phyloP scores from a whole-genome alignment of 2,329 filamentous ascomycete species.

The Diaporthe citrichinensis region DNA sequence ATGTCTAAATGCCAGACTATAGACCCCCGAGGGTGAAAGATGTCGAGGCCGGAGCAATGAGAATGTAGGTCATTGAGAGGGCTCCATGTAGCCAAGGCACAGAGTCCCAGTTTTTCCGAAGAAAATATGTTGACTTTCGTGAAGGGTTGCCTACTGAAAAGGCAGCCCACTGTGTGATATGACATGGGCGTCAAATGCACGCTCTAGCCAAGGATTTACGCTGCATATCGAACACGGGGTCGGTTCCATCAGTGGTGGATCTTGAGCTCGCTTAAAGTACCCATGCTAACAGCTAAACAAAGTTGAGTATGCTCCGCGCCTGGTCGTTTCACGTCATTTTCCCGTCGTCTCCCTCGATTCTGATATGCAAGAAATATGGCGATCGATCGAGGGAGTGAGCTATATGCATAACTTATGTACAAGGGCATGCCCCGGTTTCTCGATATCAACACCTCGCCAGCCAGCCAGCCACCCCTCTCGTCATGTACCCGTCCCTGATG shows the following conservation, averaged over 20 bases:
- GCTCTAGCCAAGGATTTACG: neutral
- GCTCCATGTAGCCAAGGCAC: neutral
- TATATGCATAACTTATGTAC: constrained; percentile 11
- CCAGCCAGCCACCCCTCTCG: constrained; percentile 28
- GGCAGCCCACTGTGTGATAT: neutral
- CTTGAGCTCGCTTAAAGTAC: neutral
- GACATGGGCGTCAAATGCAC: neutral
- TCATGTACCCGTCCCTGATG: constrained; percentile 39
- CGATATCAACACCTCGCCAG: constrained; percentile 23
- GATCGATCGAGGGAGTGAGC: constrained; percentile 1
- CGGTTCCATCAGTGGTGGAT: constrained; percentile 18
- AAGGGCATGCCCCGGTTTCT: neutral
- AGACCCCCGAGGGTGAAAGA: neutral
- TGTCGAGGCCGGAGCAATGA: neutral
- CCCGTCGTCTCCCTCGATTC: neutral
- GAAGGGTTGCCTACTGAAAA: neutral
- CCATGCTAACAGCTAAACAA: constrained; percentile 7
- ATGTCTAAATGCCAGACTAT: neutral
- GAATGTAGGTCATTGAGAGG: neutral
- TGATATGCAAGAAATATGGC: neutral
- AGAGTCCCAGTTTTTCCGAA: neutral
- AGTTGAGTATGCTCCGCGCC: constrained; percentile 5
- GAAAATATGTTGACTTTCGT: neutral
- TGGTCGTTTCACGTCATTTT: constrained; percentile 18
- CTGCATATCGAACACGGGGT: neutral